phyloP scores from a whole-genome alignment of 2,329 filamentous ascomycete species.

The Pseudopyricularia cyperi region DNA sequence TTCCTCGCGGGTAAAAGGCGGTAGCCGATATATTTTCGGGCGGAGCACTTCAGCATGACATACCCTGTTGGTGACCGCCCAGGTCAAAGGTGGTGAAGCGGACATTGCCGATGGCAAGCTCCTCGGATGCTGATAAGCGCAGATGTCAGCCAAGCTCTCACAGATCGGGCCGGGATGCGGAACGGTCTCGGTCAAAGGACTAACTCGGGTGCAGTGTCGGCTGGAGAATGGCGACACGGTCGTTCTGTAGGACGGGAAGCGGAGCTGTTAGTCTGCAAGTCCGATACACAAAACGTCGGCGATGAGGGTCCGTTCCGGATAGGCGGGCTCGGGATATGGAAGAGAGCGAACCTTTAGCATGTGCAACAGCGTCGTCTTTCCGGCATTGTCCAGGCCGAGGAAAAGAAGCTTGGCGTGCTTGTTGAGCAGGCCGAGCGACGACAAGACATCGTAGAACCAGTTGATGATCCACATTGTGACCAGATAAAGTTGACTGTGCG shows the following conservation, averaged over 20 bases:
- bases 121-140: conserved; percentile 59
- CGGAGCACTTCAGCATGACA: conserved; percentile 10
- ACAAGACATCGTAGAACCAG: conserved; percentile 92
- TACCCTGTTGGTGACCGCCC: conserved; percentile 85
- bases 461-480: conserved; percentile 80
- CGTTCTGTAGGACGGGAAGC: conserved; percentile 46
- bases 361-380: conserved; percentile 86
- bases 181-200: conserved; percentile 17
- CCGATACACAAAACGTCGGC: background rate
- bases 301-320: background rate
- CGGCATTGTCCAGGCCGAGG: conserved; percentile 85
- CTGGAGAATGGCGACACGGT: conserved; percentile 81
- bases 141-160: conserved; percentile 9
- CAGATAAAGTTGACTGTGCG: background rate
- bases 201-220: conserved; percentile 84
- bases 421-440: conserved; percentile 78
- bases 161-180: background rate
- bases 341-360: conserved; percentile 68
- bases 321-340: conserved; percentile 5
- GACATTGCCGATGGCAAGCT: conserved; percentile 84
- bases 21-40: too few species aligned
- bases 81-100: conserved; percentile 92
- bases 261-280: conserved; percentile 2
- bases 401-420: conserved; percentile 94
- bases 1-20: background rate